A percentile compares a stretch with the other conserved stretches of the same genome.
phyloP scores from a whole-genome alignment of 768 basidiomycete genomes.

The Cyathus striatus region DNA sequence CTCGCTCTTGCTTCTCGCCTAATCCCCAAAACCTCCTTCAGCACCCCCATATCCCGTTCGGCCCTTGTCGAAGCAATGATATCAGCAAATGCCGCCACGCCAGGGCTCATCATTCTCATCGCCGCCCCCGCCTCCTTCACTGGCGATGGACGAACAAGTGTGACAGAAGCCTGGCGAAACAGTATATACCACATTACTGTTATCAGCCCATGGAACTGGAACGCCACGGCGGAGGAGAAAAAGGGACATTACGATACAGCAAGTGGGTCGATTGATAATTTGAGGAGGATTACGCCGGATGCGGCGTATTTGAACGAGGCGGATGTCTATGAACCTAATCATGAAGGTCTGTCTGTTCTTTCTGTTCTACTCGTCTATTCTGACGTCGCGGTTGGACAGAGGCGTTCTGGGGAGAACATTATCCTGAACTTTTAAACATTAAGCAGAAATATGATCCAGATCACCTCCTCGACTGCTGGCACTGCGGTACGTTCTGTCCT shows the following conservation, averaged over 20 bases:
- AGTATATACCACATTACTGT: conserved; percentile 43
- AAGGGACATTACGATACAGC: conserved; percentile 22
- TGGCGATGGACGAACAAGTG: conserved; percentile 31
- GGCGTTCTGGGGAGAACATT: conserved; percentile 42
- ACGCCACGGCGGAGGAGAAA: conserved; percentile 34
- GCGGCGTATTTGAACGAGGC: conserved; percentile 48
- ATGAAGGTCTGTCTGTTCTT: conserved; percentile 24
- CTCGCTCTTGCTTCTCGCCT: conserved; percentile 40
- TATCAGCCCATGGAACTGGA: conserved; percentile 39
- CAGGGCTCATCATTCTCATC: conserved; percentile 36
- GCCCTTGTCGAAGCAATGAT: conserved; percentile 31
- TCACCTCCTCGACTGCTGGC: conserved; percentile 44
- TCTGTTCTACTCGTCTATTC: not conserved
- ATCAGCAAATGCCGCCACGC: conserved; percentile 26
- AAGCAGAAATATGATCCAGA: conserved; percentile 47
- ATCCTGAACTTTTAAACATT: conserved; percentile 30
- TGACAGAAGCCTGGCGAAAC: conserved; percentile 38
- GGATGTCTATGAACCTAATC: conserved; percentile 42
- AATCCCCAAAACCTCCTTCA: conserved; percentile 33
- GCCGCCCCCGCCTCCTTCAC: conserved; percentile 30
- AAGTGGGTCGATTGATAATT: conserved; percentile 31
- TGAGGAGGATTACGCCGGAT: conserved; percentile 36
- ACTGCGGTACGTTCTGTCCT: conserved; percentile 30
- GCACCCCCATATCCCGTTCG: conserved; percentile 18
- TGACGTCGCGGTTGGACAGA: conserved; percentile 12